Evolutionary conservation across 345 rosid genomes (phyloP), one percentile per base, ranked within the genome.

Genomic region (Corchorus capsularis): DNA sequence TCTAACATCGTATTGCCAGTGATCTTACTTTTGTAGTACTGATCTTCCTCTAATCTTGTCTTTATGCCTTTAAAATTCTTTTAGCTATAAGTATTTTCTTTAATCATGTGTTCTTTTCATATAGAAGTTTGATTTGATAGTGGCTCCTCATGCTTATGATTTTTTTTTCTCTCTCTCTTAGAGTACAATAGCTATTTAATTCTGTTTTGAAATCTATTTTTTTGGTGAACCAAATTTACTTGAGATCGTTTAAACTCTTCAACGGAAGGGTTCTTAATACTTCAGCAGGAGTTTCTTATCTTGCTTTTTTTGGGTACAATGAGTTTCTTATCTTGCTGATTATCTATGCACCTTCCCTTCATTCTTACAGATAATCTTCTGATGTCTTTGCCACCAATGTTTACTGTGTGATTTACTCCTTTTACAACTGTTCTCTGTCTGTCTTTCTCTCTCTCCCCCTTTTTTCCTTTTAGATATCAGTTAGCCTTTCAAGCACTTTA

Each of bases 401-500:
- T 10, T 69, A 52, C 62, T 35, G 49, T 70, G 10, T 14, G 62
- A n/a, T 17, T 53, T 53, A 34, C n/a, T 19, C 43, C 6, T 46
- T 34, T 22, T 35, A 34, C 74, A 35, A 69, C 63, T 60, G 41
- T 43, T 35, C 11, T 17, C 52, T 56, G 3, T 17, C 47, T 52
- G 19, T 10, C 43, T 39, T 6, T 39, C 43, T 39, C 43, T 39
- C 43, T 39, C 43, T 39, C 43, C 6, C 43, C 43, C 6, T 6
- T 67, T 46, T 46, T 35, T 14, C 75, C 63, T 49, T 72, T 19
- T 89, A 96, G 99, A 90, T 88, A 77, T 89, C 97, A 71, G 45
- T 96, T 73, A 85, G 83, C 78, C 89, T 86, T 72, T 96, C 98
- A 52, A 93, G 89, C 80, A 89, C 89, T 75, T 89, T 96, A 79